Percentiles rank a stretch among this genome's conserved stretches.
These are phyloP conservation scores for Trypanosomatidae sp. DNA, from an alignment of 208 protist genomes.

Conservation along the genomic window DNA sequence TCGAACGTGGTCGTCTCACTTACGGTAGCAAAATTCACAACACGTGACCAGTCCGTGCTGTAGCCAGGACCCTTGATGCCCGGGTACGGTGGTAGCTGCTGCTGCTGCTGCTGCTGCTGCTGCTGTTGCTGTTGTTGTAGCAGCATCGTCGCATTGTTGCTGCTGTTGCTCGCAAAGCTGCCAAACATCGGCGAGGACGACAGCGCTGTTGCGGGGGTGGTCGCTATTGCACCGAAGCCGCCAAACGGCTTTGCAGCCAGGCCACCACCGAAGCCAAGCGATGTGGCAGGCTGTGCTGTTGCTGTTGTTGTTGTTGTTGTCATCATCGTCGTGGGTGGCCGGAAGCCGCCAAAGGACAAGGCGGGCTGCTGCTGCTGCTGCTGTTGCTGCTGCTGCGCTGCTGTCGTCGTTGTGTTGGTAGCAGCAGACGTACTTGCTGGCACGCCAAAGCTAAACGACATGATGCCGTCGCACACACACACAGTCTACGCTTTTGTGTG, in stretches of 20 bases:
- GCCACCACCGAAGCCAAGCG: not conserved
- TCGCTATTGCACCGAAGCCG: too few species aligned
- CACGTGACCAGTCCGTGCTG: constrained; percentile 26
- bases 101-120: constrained; percentile 7
- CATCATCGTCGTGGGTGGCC: too few species aligned
- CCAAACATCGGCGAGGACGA: constrained; percentile 4
- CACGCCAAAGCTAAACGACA: too few species aligned
- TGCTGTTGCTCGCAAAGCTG: not conserved
- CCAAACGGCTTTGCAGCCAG: not conserved
- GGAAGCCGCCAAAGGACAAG: too few species aligned
- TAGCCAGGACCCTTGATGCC: constrained; percentile 64
- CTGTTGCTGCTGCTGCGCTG: too few species aligned
- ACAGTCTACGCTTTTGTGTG: too few species aligned
- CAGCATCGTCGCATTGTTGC: not conserved
- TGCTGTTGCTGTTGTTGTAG: constrained; percentile 1
- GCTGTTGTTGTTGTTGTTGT: not conserved
- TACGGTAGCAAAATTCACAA: constrained; percentile 59
- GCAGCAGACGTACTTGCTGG: too few species aligned
- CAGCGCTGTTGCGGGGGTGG: too few species aligned
- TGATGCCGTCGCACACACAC: too few species aligned
- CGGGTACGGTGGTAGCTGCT: constrained; percentile 34
- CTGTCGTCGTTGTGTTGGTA: too few species aligned
- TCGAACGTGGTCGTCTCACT: constrained; percentile 57
- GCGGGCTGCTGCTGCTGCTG: too few species aligned
- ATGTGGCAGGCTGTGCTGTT: not conserved